These are phyloP conservation scores for Nakataea oryzae DNA, from an alignment of 2,329 filamentous ascomycete genomes.

Conservation along the genomic window DNA sequence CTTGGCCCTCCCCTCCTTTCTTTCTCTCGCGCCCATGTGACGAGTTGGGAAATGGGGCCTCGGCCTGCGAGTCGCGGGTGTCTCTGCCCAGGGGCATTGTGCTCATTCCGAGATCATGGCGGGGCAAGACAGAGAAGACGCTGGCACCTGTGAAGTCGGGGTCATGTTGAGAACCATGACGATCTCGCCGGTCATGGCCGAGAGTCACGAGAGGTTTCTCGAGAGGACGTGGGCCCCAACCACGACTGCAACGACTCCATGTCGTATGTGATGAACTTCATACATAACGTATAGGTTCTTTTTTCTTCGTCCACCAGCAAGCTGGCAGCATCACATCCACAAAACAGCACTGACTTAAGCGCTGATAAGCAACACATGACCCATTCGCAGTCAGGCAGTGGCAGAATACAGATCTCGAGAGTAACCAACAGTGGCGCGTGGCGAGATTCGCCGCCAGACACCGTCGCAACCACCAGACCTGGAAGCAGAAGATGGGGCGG, in stretches of 20 bases:
- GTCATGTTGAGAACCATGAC: neutral
- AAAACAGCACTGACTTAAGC: neutral
- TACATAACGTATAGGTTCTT: constrained; percentile 6
- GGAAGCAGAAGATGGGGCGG: too few relatives aligned
- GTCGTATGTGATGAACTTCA: constrained; percentile 4
- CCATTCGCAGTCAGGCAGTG: neutral
- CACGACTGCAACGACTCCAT: constrained; percentile 4
- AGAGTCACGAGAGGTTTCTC: neutral
- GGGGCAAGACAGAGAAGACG: neutral
- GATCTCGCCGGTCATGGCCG: neutral
- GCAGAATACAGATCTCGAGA: neutral
- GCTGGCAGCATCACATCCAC: neutral
- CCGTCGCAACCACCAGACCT: too few relatives aligned
- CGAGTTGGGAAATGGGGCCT: neutral
- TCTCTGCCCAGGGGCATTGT: too few relatives aligned
- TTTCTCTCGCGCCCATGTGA: neutral
- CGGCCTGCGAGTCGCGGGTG: neutral
- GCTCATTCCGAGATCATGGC: neutral
- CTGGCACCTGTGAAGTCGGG: too few relatives aligned
- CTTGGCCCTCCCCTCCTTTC: too few relatives aligned
- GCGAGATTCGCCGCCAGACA: neutral
- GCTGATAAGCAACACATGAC: neutral
- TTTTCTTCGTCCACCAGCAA: too few relatives aligned
- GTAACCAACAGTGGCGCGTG: neutral
- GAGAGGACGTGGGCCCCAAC: neutral